phyloP scores from a whole-genome alignment of 176 grass and related monocot genomes.

The Puccinellia tenuiflora region DNA sequence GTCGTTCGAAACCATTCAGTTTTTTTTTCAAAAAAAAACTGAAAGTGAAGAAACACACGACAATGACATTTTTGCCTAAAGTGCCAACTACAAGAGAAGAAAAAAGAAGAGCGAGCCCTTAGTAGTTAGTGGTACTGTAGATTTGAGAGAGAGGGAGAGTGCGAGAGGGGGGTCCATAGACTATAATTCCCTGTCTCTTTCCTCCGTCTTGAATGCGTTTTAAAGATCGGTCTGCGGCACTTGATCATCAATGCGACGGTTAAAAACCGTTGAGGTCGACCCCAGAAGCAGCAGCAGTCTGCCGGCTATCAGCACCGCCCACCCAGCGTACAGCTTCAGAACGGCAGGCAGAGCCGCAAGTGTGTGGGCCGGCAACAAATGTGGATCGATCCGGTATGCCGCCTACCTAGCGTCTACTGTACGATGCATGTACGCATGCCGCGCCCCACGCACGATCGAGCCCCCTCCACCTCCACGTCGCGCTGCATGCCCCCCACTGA shows the following conservation, averaged over 20 bases:
- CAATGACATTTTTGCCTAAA: too few species aligned
- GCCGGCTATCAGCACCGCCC: neutral
- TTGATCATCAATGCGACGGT: conserved; percentile 37
- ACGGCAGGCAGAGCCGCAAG: neutral
- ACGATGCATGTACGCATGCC: neutral
- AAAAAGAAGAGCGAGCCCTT: too few species aligned
- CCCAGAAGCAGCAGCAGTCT: neutral
- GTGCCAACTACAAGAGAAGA: too few species aligned
- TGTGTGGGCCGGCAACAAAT: neutral
- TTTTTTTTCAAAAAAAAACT: too few species aligned
- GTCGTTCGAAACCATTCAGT: too few species aligned
- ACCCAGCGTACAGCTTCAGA: neutral
- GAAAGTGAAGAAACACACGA: too few species aligned
- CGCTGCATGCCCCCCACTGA: neutral
- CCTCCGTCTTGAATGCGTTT: neutral
- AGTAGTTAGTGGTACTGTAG: too few species aligned
- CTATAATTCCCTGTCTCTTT: neutral
- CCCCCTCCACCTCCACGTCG: neutral
- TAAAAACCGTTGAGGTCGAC: conserved; percentile 41
- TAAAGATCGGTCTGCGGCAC: too few species aligned
- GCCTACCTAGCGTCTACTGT: neutral
- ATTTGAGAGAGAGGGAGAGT: too few species aligned
- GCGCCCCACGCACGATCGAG: neutral
- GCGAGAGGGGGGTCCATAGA: too few species aligned
- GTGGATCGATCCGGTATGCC: neutral